Percentiles rank a stretch among this genome's conserved stretches.
Conservation (phyloP, 148 eudicot genomes). For the Rhododendron molle region DNA sequence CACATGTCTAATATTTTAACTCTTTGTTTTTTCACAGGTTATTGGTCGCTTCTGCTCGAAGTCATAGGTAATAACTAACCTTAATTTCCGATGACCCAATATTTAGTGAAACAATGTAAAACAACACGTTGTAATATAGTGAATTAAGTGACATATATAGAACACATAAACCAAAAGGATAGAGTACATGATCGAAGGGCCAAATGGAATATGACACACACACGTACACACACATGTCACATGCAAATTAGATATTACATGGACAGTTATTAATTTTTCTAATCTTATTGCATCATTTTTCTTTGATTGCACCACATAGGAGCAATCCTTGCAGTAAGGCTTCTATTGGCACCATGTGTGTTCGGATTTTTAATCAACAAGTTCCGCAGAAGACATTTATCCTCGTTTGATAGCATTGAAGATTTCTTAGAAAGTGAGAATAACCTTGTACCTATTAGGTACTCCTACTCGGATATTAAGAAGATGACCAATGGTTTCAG, state of each 20-base stretch:
- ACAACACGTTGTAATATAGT: too few species aligned
- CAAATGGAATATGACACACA: too few species aligned
- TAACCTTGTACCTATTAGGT: slow-evolving; percentile 15
- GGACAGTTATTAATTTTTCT: background rate
- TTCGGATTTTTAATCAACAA: background rate
- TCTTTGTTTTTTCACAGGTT: background rate
- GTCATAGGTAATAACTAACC: background rate
- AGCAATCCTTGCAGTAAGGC: background rate
- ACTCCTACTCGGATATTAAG: slow-evolving; percentile 18
- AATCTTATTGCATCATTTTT: background rate
- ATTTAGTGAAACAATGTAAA: too few species aligned
- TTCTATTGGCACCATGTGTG: background rate
- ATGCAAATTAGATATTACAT: background rate
- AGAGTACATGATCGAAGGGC: too few species aligned
- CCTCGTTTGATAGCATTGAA: slow-evolving; percentile 15
- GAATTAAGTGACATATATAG: too few species aligned
- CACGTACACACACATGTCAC: background rate
- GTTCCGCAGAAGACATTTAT: slow-evolving; percentile 6
- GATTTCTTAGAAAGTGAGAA: slow-evolving; percentile 7
- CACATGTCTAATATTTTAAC: background rate
- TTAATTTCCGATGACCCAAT: background rate
- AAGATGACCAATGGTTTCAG: slow-evolving; percentile 11
- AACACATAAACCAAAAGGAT: too few species aligned
- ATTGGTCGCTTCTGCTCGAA: background rate
- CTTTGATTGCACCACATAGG: background rate